These are phyloP conservation scores for Cadophora malorum DNA, from an alignment of 2,329 filamentous ascomycete genomes.

Conservation along the genomic window DNA sequence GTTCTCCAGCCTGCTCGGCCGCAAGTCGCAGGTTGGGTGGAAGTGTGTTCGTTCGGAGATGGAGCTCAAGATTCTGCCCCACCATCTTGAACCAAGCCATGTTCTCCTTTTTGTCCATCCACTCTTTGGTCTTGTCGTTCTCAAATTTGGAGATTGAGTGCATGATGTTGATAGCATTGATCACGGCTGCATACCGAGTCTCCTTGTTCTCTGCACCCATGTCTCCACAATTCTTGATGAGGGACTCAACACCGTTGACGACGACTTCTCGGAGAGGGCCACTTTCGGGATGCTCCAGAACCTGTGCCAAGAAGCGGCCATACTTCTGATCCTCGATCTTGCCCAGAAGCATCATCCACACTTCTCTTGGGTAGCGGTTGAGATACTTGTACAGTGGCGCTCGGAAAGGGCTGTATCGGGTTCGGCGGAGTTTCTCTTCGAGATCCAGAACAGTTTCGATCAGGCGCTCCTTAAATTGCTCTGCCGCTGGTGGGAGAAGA, in stretches of 20 bases:
- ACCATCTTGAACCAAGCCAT: constrained; percentile 67
- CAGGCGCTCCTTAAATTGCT: constrained; percentile 87
- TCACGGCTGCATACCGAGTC: constrained; percentile 69
- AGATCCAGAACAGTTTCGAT: constrained; percentile 90
- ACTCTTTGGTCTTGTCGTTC: constrained; percentile 63
- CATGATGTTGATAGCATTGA: constrained; percentile 88
- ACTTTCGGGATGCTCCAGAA: constrained; percentile 78
- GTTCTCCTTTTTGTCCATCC: constrained; percentile 73
- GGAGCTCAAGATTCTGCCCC: constrained; percentile 79
- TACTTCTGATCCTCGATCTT: constrained; percentile 85
- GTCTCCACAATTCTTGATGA: constrained; percentile 73
- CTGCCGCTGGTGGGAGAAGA: constrained; percentile 87
- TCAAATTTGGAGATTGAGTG: constrained; percentile 75
- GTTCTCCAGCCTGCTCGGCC: constrained; percentile 87
- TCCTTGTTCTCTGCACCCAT: constrained; percentile 70
- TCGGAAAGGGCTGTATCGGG: constrained; percentile 90
- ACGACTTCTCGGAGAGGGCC: constrained; percentile 76
- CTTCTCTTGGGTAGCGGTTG: constrained; percentile 89
- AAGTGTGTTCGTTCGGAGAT: constrained; percentile 73
- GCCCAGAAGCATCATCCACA: constrained; percentile 80
- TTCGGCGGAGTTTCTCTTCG: constrained; percentile 83
- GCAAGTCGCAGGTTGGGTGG: constrained; percentile 78
- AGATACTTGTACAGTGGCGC: constrained; percentile 90
- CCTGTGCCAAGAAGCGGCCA: constrained; percentile 89
- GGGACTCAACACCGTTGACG: constrained; percentile 72